These are phyloP conservation scores for Letharia columbiana DNA, from an alignment of 495 filamentous ascomycete species.

Conservation along the genomic window DNA sequence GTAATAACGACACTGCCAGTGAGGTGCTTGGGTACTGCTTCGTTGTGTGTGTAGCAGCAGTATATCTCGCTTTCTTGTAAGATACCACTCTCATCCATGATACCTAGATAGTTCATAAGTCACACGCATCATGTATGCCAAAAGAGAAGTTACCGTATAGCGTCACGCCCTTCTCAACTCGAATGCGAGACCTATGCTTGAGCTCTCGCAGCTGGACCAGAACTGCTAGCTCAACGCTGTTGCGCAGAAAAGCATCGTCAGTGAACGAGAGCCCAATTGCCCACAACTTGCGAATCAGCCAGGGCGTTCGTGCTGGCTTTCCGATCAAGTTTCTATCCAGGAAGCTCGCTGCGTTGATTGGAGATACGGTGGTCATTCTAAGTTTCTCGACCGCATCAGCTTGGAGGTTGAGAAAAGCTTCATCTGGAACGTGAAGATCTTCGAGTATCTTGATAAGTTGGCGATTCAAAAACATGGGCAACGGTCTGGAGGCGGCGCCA, in stretches of 20 bases:
- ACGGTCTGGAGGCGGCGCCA: slow-evolving; percentile 51
- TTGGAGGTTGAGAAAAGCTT: slow-evolving; percentile 56
- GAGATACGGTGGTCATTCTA: slow-evolving; percentile 42
- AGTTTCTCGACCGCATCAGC: slow-evolving; percentile 47
- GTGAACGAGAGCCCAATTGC: slow-evolving; percentile 50
- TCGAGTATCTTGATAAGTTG: slow-evolving; percentile 79
- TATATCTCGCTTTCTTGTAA: slow-evolving; percentile 62
- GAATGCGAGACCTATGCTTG: slow-evolving; percentile 70
- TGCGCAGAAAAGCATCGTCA: slow-evolving; percentile 55
- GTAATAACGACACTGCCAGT: slow-evolving; percentile 48
- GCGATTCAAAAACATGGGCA: slow-evolving; percentile 63
- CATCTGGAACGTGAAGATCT: slow-evolving; percentile 48
- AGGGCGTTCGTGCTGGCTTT: slow-evolving; percentile 44
- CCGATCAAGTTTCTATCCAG: slow-evolving; percentile 49
- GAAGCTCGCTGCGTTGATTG: slow-evolving; percentile 53
- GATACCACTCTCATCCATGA: slow-evolving; percentile 72
- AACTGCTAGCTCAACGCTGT: slow-evolving; percentile 54
- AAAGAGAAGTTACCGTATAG: slow-evolving; percentile 46
- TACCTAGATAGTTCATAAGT: slow-evolving; percentile 19
- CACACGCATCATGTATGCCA: no score
- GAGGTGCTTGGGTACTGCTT: slow-evolving; percentile 20
- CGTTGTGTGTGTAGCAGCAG: slow-evolving; percentile 38
- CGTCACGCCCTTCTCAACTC: slow-evolving; percentile 55
- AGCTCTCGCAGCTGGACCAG: slow-evolving; percentile 57
- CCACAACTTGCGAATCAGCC: slow-evolving; percentile 48